Evolutionary conservation across 2,329 filamentous ascomycete genomes (phyloP).

Genomic region (Parafenestella ontariensis): DNA sequence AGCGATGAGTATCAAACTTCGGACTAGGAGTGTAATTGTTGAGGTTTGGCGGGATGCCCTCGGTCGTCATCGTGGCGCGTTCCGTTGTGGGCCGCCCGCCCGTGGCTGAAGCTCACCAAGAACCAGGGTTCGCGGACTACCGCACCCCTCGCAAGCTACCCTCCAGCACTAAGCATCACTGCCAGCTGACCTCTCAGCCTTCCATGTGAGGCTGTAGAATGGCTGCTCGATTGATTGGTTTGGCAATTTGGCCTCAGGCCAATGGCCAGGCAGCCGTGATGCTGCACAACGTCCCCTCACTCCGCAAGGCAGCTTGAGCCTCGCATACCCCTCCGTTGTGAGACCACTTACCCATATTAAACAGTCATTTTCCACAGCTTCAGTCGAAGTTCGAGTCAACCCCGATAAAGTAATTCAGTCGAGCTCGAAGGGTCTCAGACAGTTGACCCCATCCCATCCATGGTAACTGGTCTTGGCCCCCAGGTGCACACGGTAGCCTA

Average conservation of each 20-base stretch:
- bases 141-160: constrained; percentile 3
- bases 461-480: constrained; percentile 4
- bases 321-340: constrained; percentile 13
- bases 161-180: constrained; percentile 17
- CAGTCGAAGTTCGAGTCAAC: not conserved
- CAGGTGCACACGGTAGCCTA: constrained; percentile 19
- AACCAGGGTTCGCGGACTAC: not conserved
- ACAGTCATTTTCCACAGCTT: not conserved
- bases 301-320: constrained; percentile 6
- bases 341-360: constrained; percentile 3
- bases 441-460: not conserved
- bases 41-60: constrained; percentile 4
- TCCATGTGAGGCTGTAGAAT: constrained; percentile 19
- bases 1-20: not conserved
- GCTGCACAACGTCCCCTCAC: not conserved
- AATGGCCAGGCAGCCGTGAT: constrained; percentile 13
- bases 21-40: not conserved
- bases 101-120: constrained; percentile 20
- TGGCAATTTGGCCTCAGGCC: constrained; percentile 2
- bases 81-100: constrained; percentile 3
- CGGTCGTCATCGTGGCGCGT: constrained; percentile 11
- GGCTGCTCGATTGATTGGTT: constrained; percentile 7
- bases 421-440: not conserved
- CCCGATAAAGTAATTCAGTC: not conserved
- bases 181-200: constrained; percentile 25